Percentiles rank a stretch among this genome's conserved stretches.
Evolutionary conservation across 2,329 filamentous ascomycete genomes (phyloP).

Genomic region (Alternaria longipes): DNA sequence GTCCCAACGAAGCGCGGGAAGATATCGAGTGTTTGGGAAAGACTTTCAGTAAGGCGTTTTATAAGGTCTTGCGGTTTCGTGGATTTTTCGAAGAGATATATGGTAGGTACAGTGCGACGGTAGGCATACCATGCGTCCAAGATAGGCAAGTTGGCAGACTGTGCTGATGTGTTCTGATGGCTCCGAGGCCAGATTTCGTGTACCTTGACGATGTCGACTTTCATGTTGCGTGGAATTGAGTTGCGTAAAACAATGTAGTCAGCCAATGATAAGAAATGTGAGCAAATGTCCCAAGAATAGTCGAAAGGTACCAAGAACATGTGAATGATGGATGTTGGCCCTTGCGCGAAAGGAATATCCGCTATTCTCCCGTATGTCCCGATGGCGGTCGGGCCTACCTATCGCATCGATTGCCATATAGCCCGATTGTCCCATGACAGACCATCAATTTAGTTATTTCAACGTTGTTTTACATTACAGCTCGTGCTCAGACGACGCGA

Average conservation of each 20-base stretch:
- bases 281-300: background rate
- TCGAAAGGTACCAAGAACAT: background rate
- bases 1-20: background rate
- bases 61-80: background rate
- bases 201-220: background rate
- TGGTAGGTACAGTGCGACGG: background rate
- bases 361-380: background rate
- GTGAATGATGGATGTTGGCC: background rate
- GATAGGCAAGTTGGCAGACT: background rate
- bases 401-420: too few relatives aligned
- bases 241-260: background rate
- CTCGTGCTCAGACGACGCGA: too few relatives aligned
- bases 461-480: too few relatives aligned
- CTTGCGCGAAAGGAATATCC: background rate
- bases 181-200: background rate
- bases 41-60: background rate
- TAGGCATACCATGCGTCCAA: background rate
- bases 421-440: too few relatives aligned
- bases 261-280: background rate
- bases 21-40: background rate
- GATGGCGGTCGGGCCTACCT: background rate
- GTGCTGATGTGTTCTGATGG: background rate
- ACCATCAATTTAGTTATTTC: accelerated
- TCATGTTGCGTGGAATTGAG: background rate
- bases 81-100: background rate